Evolutionary conservation across 305 asterid species (phyloP).

Genomic region (Vinca major): DNA sequence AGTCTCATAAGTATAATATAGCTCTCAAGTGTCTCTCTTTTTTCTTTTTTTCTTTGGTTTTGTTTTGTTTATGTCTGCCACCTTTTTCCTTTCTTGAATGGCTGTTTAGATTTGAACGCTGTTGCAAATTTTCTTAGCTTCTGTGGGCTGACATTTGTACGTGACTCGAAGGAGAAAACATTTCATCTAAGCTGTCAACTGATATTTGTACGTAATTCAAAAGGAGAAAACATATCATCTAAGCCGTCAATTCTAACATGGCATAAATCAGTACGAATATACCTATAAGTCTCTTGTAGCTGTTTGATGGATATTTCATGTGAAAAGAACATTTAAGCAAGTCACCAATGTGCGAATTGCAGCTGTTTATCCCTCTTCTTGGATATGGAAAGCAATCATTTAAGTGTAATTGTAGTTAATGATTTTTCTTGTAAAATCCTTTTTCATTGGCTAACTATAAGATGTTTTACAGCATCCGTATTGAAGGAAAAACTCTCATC

Average conservation of each 20-base stretch:
- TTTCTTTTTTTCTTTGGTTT: not conserved
- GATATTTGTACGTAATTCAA: not conserved
- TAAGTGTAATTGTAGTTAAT: constrained; percentile 2
- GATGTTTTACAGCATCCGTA: constrained; percentile 64
- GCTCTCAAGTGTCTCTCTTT: not conserved
- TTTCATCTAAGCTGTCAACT: not conserved
- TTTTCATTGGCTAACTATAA: constrained; percentile 25
- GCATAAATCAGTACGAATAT: not conserved
- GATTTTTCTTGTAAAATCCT: constrained; percentile 6
- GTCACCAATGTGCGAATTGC: not conserved
- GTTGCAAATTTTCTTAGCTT: not conserved
- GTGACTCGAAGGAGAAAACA: not conserved
- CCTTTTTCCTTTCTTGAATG: not conserved
- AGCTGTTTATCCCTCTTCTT: not conserved
- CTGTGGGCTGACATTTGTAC: not conserved
- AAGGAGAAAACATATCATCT: not conserved
- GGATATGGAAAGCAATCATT: not conserved
- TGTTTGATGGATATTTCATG: not conserved
- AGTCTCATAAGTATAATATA: not conserved
- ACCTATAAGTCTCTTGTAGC: not conserved
- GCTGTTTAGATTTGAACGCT: no score
- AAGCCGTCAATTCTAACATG: not conserved
- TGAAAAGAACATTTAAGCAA: constrained; percentile 2
- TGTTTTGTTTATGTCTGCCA: not conserved
- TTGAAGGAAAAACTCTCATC: constrained; percentile 94